Conservation (phyloP, 2,329 filamentous ascomycete species). For the Fusarium sp. region DNA sequence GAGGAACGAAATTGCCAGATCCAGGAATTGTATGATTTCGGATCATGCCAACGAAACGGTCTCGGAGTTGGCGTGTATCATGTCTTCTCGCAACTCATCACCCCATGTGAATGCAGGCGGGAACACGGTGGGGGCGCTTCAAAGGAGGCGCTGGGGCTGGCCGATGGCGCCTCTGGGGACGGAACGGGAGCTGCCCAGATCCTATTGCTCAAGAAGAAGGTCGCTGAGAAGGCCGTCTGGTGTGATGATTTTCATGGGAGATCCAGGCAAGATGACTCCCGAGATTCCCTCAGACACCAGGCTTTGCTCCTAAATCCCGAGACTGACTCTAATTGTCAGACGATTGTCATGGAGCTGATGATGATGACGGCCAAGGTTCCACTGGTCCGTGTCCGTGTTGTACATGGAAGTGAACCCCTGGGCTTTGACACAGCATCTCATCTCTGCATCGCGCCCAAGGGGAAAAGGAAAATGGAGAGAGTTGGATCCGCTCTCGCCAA, state of each 20-base stretch:
- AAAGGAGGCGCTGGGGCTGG: constrained; percentile 24
- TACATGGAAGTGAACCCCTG: constrained; percentile 12
- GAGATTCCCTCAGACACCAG: background rate
- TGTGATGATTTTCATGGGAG: background rate
- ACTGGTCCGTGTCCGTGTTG: constrained; percentile 12
- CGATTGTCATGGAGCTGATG: background rate
- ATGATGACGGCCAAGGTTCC: constrained; percentile 17
- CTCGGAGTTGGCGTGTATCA: constrained; percentile 22
- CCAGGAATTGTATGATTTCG: constrained; percentile 31
- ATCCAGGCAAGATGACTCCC: background rate
- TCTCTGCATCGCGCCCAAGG: constrained; percentile 10
- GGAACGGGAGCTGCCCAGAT: constrained; percentile 27
- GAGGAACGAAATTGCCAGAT: background rate
- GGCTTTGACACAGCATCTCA: constrained; percentile 20
- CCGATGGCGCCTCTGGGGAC: constrained; percentile 18
- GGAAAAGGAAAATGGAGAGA: constrained; percentile 9
- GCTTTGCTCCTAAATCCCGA: background rate
- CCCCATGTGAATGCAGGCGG: constrained; percentile 34
- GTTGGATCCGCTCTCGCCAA: constrained; percentile 17
- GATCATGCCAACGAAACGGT: constrained; percentile 31
- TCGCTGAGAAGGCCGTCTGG: constrained; percentile 26
- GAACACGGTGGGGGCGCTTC: constrained; percentile 20
- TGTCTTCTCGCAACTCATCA: constrained; percentile 25
- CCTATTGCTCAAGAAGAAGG: constrained; percentile 14
- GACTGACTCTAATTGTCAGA: background rate